Conservation (phyloP, 2,329 filamentous ascomycete species). For the Trichoderma atrobrunneum region DNA sequence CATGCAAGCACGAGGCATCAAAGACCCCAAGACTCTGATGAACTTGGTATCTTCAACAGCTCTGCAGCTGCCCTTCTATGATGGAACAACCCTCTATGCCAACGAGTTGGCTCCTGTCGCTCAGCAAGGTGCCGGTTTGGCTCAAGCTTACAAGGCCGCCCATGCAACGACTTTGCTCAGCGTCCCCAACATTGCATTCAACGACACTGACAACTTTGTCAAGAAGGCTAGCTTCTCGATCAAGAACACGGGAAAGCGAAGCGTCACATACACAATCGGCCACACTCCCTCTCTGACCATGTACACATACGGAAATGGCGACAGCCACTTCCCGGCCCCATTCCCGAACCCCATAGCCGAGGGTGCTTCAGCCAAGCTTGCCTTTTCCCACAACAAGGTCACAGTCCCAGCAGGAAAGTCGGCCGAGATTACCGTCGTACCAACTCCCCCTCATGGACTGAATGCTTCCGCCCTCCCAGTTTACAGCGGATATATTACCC, state of each 20-base stretch:
- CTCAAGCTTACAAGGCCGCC: slow-evolving; percentile 59
- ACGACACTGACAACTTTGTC: slow-evolving; percentile 58
- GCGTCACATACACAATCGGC: slow-evolving; percentile 51
- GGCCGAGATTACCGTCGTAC: slow-evolving; percentile 45
- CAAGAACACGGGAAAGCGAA: slow-evolving; percentile 49
- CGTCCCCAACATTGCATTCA: slow-evolving; percentile 58
- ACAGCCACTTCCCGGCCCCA: slow-evolving; percentile 34
- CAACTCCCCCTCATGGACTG: slow-evolving; percentile 37
- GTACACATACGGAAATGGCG: slow-evolving; percentile 43
- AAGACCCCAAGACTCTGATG: slow-evolving; percentile 48
- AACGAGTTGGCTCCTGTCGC: slow-evolving; percentile 50
- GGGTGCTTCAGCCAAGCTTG: slow-evolving; percentile 41
- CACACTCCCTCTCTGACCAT: slow-evolving; percentile 51
- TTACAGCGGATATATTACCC: slow-evolving; percentile 42
- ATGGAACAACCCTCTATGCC: slow-evolving; percentile 34
- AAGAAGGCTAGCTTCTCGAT: slow-evolving; percentile 52
- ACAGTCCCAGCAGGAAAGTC: slow-evolving; percentile 42
- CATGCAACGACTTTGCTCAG: slow-evolving; percentile 52
- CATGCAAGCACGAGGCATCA: slow-evolving; percentile 50
- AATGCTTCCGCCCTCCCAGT: slow-evolving; percentile 37
- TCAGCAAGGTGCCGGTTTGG: slow-evolving; percentile 59
- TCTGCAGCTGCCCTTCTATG: slow-evolving; percentile 48
- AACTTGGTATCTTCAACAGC: slow-evolving; percentile 49
- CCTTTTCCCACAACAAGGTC: slow-evolving; percentile 43
- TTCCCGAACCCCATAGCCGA: slow-evolving; percentile 47